Evolutionary conservation across 2,329 filamentous ascomycete genomes (phyloP), one percentile per base, ranked within the genome.

Genomic region (Alternaria incomplexa): DNA sequence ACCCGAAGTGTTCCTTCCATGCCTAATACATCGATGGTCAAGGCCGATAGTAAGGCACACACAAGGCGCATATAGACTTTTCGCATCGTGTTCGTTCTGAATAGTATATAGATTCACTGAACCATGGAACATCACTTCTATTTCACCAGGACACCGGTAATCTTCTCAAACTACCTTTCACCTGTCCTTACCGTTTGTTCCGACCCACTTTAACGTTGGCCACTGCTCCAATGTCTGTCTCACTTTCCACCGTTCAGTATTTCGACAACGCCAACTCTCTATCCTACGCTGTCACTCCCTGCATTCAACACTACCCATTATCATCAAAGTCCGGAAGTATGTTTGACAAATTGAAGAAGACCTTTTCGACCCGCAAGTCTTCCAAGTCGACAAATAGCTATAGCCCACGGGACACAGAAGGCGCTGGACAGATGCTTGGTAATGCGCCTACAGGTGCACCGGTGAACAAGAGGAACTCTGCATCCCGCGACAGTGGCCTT

Each of bases 321-420:
- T 61, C 56, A 15, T 55, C 36, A 52, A 61, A 52, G 26, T 36
- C n/a, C 23, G 40, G 13, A 51, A 67, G 13, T 6, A 69, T 69
- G 67, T 61, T 68, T 36, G 52, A 26, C 25, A 65, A 51, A 25
- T 51, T 73, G 4, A 70, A 68, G 50, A 66, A 70, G 26, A 66
- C 53, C 8, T 59, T 68, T 25, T 61, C 62, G 50, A 65, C 61
- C 45, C 65, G 62, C 56, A 71, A 61, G 32, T 56, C 54, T 11
- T 50, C 67, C 11, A 66, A 43, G 51, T 56, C 58, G 20, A 55
- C 61, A 56, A 51, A 54, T 46, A 43, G 63, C 51, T n/a, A 60
- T 26, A 52, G 47, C 9, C 12, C 54, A 20, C 57, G 47, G 45
- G 53, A 45, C n/a, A 43, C 43, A 28, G 44, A 56, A 61, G 46